Base-by-base conservation (phyloP, 495 filamentous ascomycete genomes). In the Xylaria intraflava region DNA sequence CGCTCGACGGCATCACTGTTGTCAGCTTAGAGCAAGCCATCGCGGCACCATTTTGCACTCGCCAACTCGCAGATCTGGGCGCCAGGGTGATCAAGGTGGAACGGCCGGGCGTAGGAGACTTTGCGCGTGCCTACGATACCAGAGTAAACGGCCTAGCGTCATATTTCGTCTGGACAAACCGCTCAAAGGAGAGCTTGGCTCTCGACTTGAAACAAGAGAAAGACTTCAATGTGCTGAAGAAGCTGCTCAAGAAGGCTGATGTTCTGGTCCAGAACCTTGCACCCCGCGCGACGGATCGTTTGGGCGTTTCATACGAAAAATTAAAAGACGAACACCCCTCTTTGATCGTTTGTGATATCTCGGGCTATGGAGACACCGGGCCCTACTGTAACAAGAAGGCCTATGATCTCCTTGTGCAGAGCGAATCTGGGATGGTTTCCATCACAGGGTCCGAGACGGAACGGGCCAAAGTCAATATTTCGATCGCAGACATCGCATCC, bases 351-450 rank as follows among this genome's bases (percentile, higher is more conserved):
- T 80, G 77, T 52, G 73, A 80, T 56, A 78, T 80, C 46, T 74
- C 70, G 0, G 77, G 77, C 1, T 78, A 78, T 54, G 77, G 77
- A 0, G 66, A 71, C 26, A 69, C 73, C 36, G 77, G 76, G 0
- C 77, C 75, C 0, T 78, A 80, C 56, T 65, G 69, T 0, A 65
- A 76, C 42, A 79, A 81, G 65, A 81, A 81, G 54, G 78, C 78
- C 7, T 81, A 81, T 55, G 77, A 79, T 47, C 69, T 79, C 35
- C 69, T 81, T 10, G 78, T 80, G 14, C 78, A 81, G 53, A 72
- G 77, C 41, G 77, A 81, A 46, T 70, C 76, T 0, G 77, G 76
- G 1, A 69, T 80, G 67, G 68, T 80, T 6, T 76, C 74, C 5
- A 66, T 78, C 2, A 77, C 77, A 0, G 77, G 77, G 0, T 75